These are phyloP conservation scores for Boletus sp. DNA, from an alignment of 768 basidiomycete species.

Conservation along the genomic window DNA sequence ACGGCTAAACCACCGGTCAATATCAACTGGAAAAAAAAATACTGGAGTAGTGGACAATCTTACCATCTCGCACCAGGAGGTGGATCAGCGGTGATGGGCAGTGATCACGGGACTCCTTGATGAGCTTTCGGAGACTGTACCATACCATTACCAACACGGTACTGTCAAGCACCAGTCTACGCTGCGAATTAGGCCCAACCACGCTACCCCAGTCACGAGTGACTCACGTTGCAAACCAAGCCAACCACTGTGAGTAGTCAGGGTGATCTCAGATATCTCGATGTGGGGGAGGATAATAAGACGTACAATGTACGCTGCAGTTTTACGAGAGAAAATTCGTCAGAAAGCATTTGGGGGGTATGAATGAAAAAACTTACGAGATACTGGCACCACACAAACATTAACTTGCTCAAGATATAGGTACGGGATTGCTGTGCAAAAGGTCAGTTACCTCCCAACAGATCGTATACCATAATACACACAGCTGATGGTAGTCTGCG, in stretches of 20 bases:
- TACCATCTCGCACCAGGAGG: constrained; percentile 10
- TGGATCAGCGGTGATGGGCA: not conserved
- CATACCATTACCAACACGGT: constrained; percentile 5
- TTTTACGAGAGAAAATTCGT: not conserved
- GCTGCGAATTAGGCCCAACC: not conserved
- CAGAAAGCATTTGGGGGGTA: not conserved
- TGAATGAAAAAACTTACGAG: not conserved
- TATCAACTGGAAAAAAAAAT: not conserved
- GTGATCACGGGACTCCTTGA: not conserved
- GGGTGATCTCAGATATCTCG: not conserved
- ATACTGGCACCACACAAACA: not conserved
- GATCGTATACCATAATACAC: not conserved
- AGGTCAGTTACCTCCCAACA: not conserved
- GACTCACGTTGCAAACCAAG: constrained; percentile 7
- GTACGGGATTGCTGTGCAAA: not conserved
- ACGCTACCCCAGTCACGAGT: no score
- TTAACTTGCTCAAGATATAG: not conserved
- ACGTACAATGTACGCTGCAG: constrained; percentile 10
- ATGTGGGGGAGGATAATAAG: not conserved
- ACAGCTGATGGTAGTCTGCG: not conserved
- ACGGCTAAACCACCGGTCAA: not conserved
- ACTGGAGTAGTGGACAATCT: not conserved
- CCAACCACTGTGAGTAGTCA: constrained; percentile 5
- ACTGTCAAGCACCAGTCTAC: constrained; percentile 10
- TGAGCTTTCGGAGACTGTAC: not conserved